Evolutionary conservation across 768 basidiomycete species (phyloP).

Genomic region (Macrolepiota dolichaula): DNA sequence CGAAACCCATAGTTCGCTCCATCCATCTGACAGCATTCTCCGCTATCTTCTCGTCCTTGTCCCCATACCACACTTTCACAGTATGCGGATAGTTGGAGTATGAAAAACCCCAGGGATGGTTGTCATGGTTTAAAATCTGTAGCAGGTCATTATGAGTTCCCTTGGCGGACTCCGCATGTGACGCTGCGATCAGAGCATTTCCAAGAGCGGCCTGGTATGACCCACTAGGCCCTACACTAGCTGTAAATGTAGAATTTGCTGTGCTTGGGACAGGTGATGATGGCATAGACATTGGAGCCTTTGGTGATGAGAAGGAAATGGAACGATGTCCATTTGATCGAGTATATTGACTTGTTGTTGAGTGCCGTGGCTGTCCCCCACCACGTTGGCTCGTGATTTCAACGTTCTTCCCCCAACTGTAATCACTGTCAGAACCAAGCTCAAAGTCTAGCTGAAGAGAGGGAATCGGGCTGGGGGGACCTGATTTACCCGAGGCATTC

Average conservation of each 20-base stretch:
- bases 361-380: constrained; percentile 17
- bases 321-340: constrained; percentile 64
- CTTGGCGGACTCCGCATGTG: constrained; percentile 90
- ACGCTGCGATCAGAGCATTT: constrained; percentile 88
- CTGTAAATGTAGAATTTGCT: constrained; percentile 31
- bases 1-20: constrained; percentile 78
- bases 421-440: constrained; percentile 42
- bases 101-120: constrained; percentile 87
- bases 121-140: constrained; percentile 88
- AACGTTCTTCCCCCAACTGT: constrained; percentile 45
- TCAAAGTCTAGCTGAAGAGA: constrained; percentile 52
- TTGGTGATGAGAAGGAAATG: constrained; percentile 63
- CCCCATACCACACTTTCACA: constrained; percentile 90
- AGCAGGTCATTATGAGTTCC: constrained; percentile 90
- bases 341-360: constrained; percentile 32
- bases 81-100: constrained; percentile 75
- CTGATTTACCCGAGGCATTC: constrained; percentile 29
- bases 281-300: constrained; percentile 38
- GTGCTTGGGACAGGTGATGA: constrained; percentile 51
- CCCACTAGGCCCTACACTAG: constrained; percentile 24
- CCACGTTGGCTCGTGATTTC: constrained; percentile 16
- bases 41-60: constrained; percentile 90
- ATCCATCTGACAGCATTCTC: constrained; percentile 91
- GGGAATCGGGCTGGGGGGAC: constrained; percentile 49
- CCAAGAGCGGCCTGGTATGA: constrained; percentile 73